Percentiles rank a stretch among this genome's conserved stretches.
These are phyloP conservation scores for Ascomycota sp. DNA, from an alignment of 2,329 filamentous ascomycete species.

Conservation along the genomic window DNA sequence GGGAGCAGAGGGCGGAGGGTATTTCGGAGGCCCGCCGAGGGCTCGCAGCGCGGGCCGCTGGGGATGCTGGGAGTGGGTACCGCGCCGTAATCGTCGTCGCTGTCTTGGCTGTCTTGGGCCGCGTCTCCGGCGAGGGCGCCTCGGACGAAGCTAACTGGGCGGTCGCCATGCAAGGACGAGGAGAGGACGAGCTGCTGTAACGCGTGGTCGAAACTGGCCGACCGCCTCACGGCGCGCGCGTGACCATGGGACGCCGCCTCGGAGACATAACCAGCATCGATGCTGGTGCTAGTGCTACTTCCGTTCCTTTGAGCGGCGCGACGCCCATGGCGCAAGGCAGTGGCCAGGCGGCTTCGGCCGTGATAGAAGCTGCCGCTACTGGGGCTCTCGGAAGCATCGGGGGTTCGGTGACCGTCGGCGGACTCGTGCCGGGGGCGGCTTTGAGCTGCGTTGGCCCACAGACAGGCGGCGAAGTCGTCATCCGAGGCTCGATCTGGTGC, in stretches of 20 bases:
- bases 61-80: conserved; percentile 75
- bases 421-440: background rate
- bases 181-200: conserved; percentile 9
- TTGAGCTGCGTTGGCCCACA: background rate
- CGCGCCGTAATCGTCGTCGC: conserved; percentile 53
- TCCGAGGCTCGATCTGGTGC: background rate
- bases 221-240: conserved; percentile 25
- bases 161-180: conserved; percentile 25
- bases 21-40: conserved; percentile 14
- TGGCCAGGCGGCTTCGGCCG: conserved; percentile 15
- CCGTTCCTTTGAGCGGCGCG: conserved; percentile 53
- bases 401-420: background rate
- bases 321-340: conserved; percentile 18
- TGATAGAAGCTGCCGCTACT: conserved; percentile 8
- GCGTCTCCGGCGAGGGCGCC: conserved; percentile 11
- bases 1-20: too few relatives aligned
- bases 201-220: conserved; percentile 53
- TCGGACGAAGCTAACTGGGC: conserved; percentile 23
- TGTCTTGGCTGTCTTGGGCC: too few relatives aligned
- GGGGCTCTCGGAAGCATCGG: conserved; percentile 9
- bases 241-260: conserved; percentile 7
- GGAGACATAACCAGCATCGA: conserved; percentile 31
- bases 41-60: conserved; percentile 45
- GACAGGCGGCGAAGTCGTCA: background rate
- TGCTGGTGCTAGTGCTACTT: conserved; percentile 48